These are phyloP conservation scores for Dactylella cylindrospora DNA, from an alignment of 2,329 filamentous ascomycete species.

Conservation along the genomic window DNA sequence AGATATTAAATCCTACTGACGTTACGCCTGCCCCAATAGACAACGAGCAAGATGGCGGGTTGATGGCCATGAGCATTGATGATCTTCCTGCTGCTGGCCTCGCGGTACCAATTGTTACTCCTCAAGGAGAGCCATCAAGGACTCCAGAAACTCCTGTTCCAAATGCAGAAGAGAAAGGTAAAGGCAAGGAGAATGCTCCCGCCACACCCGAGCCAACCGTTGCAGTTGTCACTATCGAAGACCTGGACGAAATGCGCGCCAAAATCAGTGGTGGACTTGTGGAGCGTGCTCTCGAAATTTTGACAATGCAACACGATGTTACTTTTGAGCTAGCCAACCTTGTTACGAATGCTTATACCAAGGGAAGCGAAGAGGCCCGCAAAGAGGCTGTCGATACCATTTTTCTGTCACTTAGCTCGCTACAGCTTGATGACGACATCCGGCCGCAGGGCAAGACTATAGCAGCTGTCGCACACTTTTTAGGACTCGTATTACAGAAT, in stretches of 20 bases:
- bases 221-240: slow-evolving; percentile 66
- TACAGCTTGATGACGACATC: slow-evolving; percentile 63
- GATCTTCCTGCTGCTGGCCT: slow-evolving; percentile 49
- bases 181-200: slow-evolving; percentile 45
- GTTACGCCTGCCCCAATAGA: slow-evolving; percentile 37
- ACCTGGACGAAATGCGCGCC: slow-evolving; percentile 73
- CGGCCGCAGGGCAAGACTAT: slow-evolving; percentile 63
- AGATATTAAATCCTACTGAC: slow-evolving; percentile 45
- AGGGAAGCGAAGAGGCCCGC: slow-evolving; percentile 63
- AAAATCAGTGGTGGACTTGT: slow-evolving; percentile 76
- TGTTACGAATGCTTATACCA: slow-evolving; percentile 70
- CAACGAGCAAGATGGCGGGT: slow-evolving; percentile 49
- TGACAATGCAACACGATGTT: slow-evolving; percentile 81
- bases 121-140: slow-evolving; percentile 23
- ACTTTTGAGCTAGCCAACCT: slow-evolving; percentile 90
- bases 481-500: slow-evolving; percentile 84
- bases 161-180: slow-evolving; percentile 45
- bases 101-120: slow-evolving; percentile 31
- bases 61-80: slow-evolving; percentile 54
- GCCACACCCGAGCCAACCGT: slow-evolving; percentile 7
- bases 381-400: slow-evolving; percentile 80
- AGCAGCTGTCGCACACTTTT: slow-evolving; percentile 85
- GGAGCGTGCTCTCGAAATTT: slow-evolving; percentile 84
- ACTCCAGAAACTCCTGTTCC: slow-evolving; percentile 17
- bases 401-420: slow-evolving; percentile 76